phyloP scores from a whole-genome alignment of 2,329 filamentous ascomycete species.

The Rutstroemia sydowiana region DNA sequence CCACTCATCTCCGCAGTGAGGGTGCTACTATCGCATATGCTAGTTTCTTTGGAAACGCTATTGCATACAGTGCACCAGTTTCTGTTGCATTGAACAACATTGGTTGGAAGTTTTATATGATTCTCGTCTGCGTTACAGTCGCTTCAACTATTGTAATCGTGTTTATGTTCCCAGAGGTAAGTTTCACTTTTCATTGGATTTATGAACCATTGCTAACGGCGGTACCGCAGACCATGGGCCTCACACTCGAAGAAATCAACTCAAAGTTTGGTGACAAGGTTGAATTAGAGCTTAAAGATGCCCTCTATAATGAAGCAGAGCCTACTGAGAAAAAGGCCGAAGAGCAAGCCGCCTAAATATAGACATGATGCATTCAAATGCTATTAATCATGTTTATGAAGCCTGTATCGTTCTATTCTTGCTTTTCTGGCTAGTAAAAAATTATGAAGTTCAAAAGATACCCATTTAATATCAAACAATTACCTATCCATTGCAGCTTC shows the following conservation, averaged over 20 bases:
- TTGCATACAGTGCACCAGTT: not conserved
- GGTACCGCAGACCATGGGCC: constrained; percentile 19
- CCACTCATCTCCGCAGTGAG: constrained; percentile 28
- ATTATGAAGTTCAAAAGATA: no score
- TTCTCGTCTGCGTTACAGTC: constrained; percentile 25
- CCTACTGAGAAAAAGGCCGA: no score
- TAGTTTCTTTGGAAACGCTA: constrained; percentile 3
- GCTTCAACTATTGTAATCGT: constrained; percentile 20
- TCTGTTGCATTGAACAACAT: constrained; percentile 19
- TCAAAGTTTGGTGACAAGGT: constrained; percentile 29
- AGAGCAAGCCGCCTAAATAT: not conserved
- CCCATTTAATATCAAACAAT: no score
- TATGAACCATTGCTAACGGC: not conserved
- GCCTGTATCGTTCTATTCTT: no score
- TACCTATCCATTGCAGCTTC: no score
- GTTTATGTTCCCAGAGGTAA: constrained; percentile 26
- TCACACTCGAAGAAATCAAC: constrained; percentile 30
- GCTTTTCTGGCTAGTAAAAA: no score
- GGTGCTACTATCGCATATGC: constrained; percentile 4
- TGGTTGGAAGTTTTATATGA: constrained; percentile 30
- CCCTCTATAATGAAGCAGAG: not conserved
- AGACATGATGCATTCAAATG: no score
- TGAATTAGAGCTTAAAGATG: constrained; percentile 3
- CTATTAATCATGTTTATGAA: no score
- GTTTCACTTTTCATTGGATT: not conserved